Evolutionary conservation across 108 stramenopile species (phyloP), one percentile per base, ranked within the genome.

Genomic region (Parietichytrium sp.): DNA sequence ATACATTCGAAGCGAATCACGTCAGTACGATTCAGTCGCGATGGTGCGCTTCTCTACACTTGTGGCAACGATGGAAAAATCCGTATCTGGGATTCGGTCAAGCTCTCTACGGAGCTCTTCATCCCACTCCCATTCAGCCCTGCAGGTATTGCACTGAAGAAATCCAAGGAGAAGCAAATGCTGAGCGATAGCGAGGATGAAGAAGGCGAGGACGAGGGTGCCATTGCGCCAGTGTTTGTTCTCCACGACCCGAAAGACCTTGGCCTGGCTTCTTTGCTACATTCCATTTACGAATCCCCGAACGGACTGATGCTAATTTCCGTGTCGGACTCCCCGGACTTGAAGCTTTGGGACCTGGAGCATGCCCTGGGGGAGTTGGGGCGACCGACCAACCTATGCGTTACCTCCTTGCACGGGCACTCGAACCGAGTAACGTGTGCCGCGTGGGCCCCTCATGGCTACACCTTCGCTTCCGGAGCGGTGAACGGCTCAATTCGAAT

Each of bases 241-340:
- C 61, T 72, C 10, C 61, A 72, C 38, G 61, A 72, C 42, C 38
- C 36, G 20, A 72, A 72, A 42, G 61, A 72, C 61, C 61, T 72
- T 1, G 61, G 61, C 3, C 42, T 72, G 0, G 61, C 61, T 7
- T 72, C 61, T 10, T 25, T 72, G n/a, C 36, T 72, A 16, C 18
- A 72, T 2, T 72, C 61, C n/a, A 1, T 72, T n/a, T 25, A 45
- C 20, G 61, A 72, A 25, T 72, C 61, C 13, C 61, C 61, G 42
- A 42, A 72, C 20, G 61, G 61, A n/a, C 33, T n/a, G n/a, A 72
- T 45, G 61, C 61, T 72, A 6, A n/a, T 72, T 10, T 33, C 61
- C 10, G 20, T 72, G 38, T 72, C 61, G 3, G 61, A 72, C 61
- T 72, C 61, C 20, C 61, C 61, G 13, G 61, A 72, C 61, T 45